Evolutionary conservation across 1,284 basidiomycete genomes (phyloP), one percentile per base, ranked within the genome.

Genomic region (Limonomyces culmigenus): DNA sequence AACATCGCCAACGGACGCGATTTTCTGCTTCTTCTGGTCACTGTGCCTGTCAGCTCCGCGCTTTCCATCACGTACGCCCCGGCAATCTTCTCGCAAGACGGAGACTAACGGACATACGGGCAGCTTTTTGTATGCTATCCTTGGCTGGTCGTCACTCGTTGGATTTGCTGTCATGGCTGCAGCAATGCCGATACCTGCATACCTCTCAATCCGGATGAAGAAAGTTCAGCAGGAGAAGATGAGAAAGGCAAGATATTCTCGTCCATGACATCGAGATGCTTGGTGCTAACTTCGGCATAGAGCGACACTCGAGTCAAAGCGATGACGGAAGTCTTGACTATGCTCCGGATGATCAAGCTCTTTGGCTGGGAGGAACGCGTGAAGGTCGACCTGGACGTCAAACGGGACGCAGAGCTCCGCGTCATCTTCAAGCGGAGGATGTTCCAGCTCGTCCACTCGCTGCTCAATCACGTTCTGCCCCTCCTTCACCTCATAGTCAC

Each of bases 351-450:
- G 58, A 54, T 68, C 52, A 73, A 74, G 52, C 59, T 74, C 44
- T 75, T 75, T 43, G 71, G 60, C 1, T 71, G 69, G 69, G 67
- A 72, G 42, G 52, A 53, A 5, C 56, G 59, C 40, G 59, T 66
- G 40, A 55, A 13, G 10, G 16, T 10, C 6, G 6, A 16, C 8
- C 10, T 32, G 6, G 10, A 13, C 30, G 16, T 10, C 6, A 13
- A 13, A 8, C 30, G 30, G 6, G 16, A 10, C 15, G 30, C 8
- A 13, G 30, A 32, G 16, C 10, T 32, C 6, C 10, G 10, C 30
- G 10, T 11, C 8, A 32, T 32, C 15, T 17, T 8, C 10, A 11
- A 32, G 8, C 8, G 6, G 10, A 17, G 15, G 30, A 10, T 32
- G 16, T 16, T 32, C 16, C 30, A 10, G 30, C 30, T 11, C 30